Base-by-base conservation (phyloP, 352 stramenopile genomes). In the Phytophthora litchii region DNA sequence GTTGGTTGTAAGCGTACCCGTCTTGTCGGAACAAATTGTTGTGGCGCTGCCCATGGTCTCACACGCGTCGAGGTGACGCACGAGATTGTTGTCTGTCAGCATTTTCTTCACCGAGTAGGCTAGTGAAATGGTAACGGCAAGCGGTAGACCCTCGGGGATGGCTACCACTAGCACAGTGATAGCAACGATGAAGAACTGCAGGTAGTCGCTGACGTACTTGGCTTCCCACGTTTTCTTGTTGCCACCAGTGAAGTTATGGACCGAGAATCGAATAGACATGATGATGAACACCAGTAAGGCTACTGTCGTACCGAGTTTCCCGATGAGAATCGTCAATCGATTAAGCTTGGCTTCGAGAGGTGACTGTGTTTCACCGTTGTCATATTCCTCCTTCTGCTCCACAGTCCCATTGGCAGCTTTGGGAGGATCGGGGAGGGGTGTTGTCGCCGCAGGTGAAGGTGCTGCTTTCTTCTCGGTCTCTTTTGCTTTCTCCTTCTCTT, bases 11-110 rank as follows among this genome's bases (percentile, higher is more conserved):
- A 99, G 82, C 16, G 96, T 99, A 37, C 73, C 97, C 2, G 96
- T 99, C 83, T 99, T 99, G 82, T 99, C 97, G 34, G 91, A 98
- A 78, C 95, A 99, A 64, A 99, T 98, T 11, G 92, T 94, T 11
- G 96, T 98, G 0, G 96, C 93, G 60, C 83, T 96, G 60, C 96
- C 95, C 78, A 98, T 96, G 35, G 95, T 98, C 70, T 97, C 91
- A 60, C 86, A 96, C 0, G 85, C 85, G 34, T 94, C 81, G 41
- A 97, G 57, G 67, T 96, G 83, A 16, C 84, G 86, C 42, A 97
- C 90, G 10, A 96, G 78, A 58, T 94, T 95, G 68, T 96, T 96
- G 59, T 97, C 88, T 12, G 54, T 56, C 31, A 94, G 74, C 89
- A 99, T 99, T 35, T 90, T 88, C 74, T 89, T 92, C 17, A 94